Evolutionary conservation across 2,329 filamentous ascomycete genomes (phyloP).

Genomic region (Coniochaeta ligniaria): DNA sequence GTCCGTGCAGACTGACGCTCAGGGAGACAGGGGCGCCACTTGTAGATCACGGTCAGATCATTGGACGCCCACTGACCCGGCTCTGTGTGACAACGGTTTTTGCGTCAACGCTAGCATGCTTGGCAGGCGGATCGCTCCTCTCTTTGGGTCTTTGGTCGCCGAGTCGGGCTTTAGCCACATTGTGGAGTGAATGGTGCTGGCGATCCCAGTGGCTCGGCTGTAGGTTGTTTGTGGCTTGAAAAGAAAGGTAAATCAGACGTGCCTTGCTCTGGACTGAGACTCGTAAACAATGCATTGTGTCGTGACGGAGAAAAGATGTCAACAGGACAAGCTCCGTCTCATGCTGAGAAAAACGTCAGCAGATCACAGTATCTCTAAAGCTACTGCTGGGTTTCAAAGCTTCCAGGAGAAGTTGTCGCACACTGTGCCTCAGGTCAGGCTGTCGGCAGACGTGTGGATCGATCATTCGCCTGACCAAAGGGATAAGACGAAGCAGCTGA

Average conservation of each 20-base stretch:
- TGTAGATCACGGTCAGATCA: slow-evolving; percentile 12
- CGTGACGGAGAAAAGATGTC: neutral
- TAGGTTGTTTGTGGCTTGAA: neutral
- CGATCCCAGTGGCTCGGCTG: neutral
- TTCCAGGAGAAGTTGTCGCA: neutral
- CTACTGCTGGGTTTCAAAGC: neutral
- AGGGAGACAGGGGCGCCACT: slow-evolving; percentile 9
- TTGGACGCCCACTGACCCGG: slow-evolving; percentile 15
- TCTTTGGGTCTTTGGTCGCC: slow-evolving; percentile 15
- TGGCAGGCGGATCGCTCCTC: slow-evolving; percentile 12
- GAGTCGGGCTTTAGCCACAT: slow-evolving; percentile 19
- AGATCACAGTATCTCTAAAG: neutral
- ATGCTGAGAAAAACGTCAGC: neutral
- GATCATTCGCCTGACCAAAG: neutral
- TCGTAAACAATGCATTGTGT: neutral
- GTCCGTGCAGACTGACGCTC: neutral
- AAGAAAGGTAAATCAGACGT: neutral
- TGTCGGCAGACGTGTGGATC: neutral
- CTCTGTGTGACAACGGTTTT: slow-evolving; percentile 20
- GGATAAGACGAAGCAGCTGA: neutral
- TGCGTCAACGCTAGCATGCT: slow-evolving; percentile 16
- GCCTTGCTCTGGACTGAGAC: neutral
- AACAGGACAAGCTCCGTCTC: neutral
- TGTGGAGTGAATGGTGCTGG: slow-evolving; percentile 5
- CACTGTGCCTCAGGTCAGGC: neutral